These are phyloP conservation scores for Hypoxylon perforatum DNA, from an alignment of 495 filamentous ascomycete genomes.

Conservation along the genomic window DNA sequence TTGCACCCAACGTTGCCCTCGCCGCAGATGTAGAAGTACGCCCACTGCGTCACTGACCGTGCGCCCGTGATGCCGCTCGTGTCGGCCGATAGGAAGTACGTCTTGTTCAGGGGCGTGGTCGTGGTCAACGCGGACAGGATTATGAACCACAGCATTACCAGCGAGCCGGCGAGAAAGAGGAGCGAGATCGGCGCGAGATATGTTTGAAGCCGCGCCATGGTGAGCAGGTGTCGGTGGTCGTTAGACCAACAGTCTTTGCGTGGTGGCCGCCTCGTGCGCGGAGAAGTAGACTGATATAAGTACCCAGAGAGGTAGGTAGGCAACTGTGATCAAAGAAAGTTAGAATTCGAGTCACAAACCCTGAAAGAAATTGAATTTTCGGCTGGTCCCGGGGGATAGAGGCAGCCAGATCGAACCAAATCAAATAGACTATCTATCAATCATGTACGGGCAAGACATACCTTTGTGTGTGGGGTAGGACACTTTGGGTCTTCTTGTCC, in stretches of 20 bases:
- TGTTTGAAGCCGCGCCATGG: constrained; percentile 41
- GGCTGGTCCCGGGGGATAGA: not conserved
- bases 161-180: constrained; percentile 77
- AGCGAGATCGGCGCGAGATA: constrained; percentile 66
- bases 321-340: constrained; percentile 5
- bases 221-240: constrained; percentile 9
- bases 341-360: constrained; percentile 21
- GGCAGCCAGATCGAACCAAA: not conserved
- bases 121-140: constrained; percentile 75
- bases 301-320: not conserved
- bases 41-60: constrained; percentile 77
- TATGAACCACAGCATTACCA: constrained; percentile 83
- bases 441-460: not conserved
- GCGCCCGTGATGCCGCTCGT: constrained; percentile 77
- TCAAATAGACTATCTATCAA: not conserved
- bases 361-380: constrained; percentile 12
- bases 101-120: constrained; percentile 71
- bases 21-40: constrained; percentile 80
- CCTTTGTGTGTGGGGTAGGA: constrained; percentile 1
- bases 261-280: not conserved
- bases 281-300: not conserved
- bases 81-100: constrained; percentile 84
- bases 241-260: not conserved
- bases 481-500: constrained; percentile 9
- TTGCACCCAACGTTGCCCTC: constrained; percentile 58